phyloP scores from a whole-genome alignment of 2,329 filamentous ascomycete genomes.

The Cladophialophora psammophila region DNA sequence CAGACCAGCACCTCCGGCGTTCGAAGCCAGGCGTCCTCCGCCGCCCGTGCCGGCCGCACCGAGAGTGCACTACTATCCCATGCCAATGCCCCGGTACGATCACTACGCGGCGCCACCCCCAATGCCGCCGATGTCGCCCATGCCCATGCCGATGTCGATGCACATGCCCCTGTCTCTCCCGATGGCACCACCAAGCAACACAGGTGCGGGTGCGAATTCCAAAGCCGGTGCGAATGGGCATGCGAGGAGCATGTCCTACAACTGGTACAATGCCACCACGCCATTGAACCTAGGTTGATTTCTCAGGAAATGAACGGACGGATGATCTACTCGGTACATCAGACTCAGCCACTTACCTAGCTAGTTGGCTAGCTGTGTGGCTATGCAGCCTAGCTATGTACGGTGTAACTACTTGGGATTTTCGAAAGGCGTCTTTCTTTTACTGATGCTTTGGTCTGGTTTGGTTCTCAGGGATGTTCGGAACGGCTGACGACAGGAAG shows the following conservation, averaged over 20 bases:
- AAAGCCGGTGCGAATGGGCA: constrained; percentile 9
- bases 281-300: constrained; percentile 31
- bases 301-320: neutral
- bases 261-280: constrained; percentile 38
- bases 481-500: constrained; percentile 28
- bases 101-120: constrained; percentile 2
- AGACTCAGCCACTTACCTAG: too few relatives aligned
- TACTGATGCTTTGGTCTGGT: too few relatives aligned
- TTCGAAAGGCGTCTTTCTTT: too few relatives aligned
- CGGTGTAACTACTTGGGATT: too few relatives aligned
- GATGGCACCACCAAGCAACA: constrained; percentile 13
- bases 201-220: neutral
- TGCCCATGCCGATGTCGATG: constrained; percentile 6
- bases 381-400: too few relatives aligned
- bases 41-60: neutral
- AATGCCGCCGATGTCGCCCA: too few relatives aligned
- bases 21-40: neutral
- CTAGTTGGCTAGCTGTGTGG: too few relatives aligned
- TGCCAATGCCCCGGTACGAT: constrained; percentile 4
- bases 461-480: too few relatives aligned
- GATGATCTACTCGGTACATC: neutral
- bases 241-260: constrained; percentile 34
- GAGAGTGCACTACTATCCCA: neutral
- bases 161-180: neutral
- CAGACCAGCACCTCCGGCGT: constrained; percentile 6